Conservation (phyloP, 1,284 basidiomycete species). For the Rhizopogon parksii region DNA sequence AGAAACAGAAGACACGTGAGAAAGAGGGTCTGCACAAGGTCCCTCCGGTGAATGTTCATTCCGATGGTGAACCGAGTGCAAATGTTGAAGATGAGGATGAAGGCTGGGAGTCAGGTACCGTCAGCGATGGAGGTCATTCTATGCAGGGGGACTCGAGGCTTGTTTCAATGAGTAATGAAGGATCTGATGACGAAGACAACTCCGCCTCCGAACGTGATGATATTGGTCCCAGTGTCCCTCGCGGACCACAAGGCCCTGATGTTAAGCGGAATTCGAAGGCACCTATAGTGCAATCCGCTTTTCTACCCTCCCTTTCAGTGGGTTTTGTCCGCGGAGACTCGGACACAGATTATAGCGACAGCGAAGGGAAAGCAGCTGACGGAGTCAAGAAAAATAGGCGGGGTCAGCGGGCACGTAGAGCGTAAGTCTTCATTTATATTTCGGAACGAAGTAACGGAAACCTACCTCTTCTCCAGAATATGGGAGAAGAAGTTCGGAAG, state of each 20-base stretch:
- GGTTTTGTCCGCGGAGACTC: constrained; percentile 81
- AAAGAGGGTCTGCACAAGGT: neutral
- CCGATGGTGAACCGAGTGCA: constrained; percentile 24
- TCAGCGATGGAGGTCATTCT: constrained; percentile 29
- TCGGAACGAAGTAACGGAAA: neutral
- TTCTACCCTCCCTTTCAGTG: constrained; percentile 82
- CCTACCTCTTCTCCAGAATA: constrained; percentile 49
- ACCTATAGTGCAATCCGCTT: constrained; percentile 55
- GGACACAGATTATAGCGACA: constrained; percentile 72
- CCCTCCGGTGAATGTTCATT: constrained; percentile 19
- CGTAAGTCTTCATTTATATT: constrained; percentile 52
- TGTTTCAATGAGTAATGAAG: constrained; percentile 24
- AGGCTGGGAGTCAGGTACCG: constrained; percentile 59
- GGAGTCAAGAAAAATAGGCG: constrained; percentile 77
- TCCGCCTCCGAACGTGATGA: constrained; percentile 13
- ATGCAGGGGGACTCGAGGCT: constrained; percentile 37
- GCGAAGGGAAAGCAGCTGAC: constrained; percentile 53
- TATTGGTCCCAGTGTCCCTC: constrained; percentile 10
- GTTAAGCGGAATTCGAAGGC: constrained; percentile 10
- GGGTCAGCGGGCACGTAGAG: constrained; percentile 85
- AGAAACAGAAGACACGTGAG: constrained; percentile 2
- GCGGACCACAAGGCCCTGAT: constrained; percentile 10
- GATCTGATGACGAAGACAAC: constrained; percentile 18
- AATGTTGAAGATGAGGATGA: constrained; percentile 32
- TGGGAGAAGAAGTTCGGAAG: constrained; percentile 97